Base-by-base conservation (phyloP, 2,329 filamentous ascomycete genomes). In the Trichoderma harzianum region DNA sequence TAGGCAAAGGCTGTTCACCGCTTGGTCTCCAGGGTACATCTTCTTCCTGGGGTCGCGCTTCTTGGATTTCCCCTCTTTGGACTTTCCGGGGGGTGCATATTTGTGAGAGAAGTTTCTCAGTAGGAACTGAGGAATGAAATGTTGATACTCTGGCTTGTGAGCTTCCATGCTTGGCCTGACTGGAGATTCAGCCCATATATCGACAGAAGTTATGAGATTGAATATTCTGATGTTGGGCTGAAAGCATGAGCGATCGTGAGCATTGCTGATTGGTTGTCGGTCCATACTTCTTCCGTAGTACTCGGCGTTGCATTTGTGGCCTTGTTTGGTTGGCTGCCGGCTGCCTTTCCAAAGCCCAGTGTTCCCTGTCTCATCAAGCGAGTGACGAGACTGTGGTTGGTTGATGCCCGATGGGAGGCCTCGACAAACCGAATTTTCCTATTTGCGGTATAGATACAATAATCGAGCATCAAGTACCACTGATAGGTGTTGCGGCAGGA, bases 101-200 rank as follows among this genome's bases (percentile, higher is more conserved):
- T 39, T 39, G 60, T 69, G 66, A 24, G 66, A 43, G 39, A 61
- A 69, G 32, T 62, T 69, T 24, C 47, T 62, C 14, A 69, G 53
- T 5, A 69, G 14, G 26, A 63, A 69, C n/a, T 69, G 66, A 47
- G 66, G 66, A 32, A 69, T 69, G n/a, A 69, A 69, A 24, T 69
- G 66, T 36, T 69, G 66, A 32, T 69, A 69, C 26, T 69, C 47
- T 43, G 21, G 39, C 57, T 69, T 69, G n/a, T 6, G 11, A 21
- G 47, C 47, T 24, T 14, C 47, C 21, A 12, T 53, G 47, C 47
- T 53, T 53, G 47, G 43, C n/a, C 43, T 21, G 36, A 16, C 43
- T n/a, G n/a, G 43, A 51, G 10, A 51, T 21, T 51, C n/a, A 51
- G 43, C 8, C n/a, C 36, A 39, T 39, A 3, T 39, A 39, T 24